These are phyloP conservation scores for Podospora tetraspora DNA, from an alignment of 495 filamentous ascomycete species.

Conservation along the genomic window DNA sequence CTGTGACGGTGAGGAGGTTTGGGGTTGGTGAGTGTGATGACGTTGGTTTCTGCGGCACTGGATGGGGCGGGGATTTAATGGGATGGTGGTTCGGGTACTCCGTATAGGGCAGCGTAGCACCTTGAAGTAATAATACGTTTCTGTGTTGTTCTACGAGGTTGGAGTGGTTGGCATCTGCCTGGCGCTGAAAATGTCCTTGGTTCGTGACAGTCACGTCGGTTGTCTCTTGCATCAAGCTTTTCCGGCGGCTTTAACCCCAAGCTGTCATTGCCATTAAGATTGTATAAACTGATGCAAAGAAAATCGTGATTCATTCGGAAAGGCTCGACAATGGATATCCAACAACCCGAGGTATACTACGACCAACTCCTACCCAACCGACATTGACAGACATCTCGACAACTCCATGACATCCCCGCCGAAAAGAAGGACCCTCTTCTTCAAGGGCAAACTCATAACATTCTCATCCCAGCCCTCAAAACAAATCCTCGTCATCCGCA, in stretches of 20 bases:
- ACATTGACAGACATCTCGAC: not conserved
- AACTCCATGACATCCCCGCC: not conserved
- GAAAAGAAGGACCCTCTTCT: not conserved
- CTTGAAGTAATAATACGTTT: not conserved
- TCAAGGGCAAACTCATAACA: not conserved
- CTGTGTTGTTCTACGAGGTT: not conserved
- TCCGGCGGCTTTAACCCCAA: too few species aligned
- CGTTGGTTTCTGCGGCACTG: not conserved
- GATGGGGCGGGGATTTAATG: not conserved
- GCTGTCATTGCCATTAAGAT: not conserved
- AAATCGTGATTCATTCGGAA: not conserved
- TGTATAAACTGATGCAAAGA: not conserved
- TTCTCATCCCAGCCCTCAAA: slow-evolving; percentile 15
- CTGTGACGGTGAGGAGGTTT: not conserved
- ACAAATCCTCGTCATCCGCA: slow-evolving; percentile 32
- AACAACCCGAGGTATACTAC: not conserved
- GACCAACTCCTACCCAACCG: not conserved
- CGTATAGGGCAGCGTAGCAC: too few species aligned
- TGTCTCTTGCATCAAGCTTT: too few species aligned
- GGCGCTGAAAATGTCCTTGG: too few species aligned
- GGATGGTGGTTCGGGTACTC: not conserved
- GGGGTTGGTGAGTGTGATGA: not conserved
- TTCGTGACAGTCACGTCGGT: too few species aligned
- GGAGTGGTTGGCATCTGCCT: too few species aligned
- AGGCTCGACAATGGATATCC: not conserved